Evolutionary conservation across 352 stramenopile species (phyloP).

Genomic region (Pythium dissimile): DNA sequence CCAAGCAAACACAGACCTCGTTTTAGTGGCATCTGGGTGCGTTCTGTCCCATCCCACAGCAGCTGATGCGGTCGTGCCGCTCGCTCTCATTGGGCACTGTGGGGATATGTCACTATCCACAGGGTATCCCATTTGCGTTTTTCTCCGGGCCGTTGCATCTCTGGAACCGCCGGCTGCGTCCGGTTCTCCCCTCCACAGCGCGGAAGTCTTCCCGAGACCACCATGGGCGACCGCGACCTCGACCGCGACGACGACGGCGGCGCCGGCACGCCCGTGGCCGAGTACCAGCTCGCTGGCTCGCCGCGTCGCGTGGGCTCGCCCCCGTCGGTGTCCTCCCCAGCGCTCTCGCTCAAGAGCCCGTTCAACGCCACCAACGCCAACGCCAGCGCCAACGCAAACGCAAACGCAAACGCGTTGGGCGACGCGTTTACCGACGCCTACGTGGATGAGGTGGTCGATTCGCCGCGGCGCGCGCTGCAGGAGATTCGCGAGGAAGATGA

Average conservation of each 20-base stretch:
- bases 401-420: background rate
- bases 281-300: constrained; percentile 26
- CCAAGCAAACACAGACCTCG: background rate
- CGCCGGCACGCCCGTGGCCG: constrained; percentile 20
- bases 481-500: constrained; percentile 21
- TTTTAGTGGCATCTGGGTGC: background rate
- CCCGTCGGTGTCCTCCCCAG: background rate
- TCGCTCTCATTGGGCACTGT: background rate
- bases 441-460: constrained; percentile 22
- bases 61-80: background rate
- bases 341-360: constrained; percentile 14
- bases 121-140: background rate
- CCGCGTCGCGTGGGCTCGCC: background rate
- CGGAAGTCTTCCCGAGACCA: too few relatives aligned
- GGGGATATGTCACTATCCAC: background rate
- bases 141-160: background rate
- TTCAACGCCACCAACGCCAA: constrained; percentile 1
- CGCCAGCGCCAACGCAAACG: background rate
- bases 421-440: constrained; percentile 10
- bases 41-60: background rate
- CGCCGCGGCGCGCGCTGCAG: constrained; percentile 6
- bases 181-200: too few relatives aligned
- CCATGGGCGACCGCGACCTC: constrained; percentile 12
- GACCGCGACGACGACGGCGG: constrained; percentile 5
- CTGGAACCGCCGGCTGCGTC: too few relatives aligned